phyloP scores from a whole-genome alignment of 805 yeast species.

The Candida manassasensis region DNA sequence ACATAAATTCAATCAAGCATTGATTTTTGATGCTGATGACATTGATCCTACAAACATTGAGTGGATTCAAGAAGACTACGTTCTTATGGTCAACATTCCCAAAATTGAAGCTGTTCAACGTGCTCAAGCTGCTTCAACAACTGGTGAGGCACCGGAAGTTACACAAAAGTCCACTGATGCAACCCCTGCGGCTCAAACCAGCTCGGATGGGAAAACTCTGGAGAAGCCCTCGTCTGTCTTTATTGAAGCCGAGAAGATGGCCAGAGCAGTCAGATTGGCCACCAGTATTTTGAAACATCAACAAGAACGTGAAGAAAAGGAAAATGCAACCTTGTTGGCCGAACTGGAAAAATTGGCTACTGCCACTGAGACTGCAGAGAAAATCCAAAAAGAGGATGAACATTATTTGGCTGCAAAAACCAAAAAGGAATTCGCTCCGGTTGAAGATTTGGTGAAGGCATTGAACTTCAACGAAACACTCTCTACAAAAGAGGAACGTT shows the following conservation, averaged over 20 bases:
- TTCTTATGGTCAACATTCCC: constrained; percentile 1
- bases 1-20: constrained; percentile 29
- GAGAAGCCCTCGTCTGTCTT: no score
- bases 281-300: background rate
- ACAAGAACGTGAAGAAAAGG: background rate
- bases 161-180: background rate
- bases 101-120: background rate
- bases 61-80: constrained; percentile 15
- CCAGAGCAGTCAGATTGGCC: background rate
- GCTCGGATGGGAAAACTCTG: no score
- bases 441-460: background rate
- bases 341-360: constrained; percentile 2
- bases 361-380: constrained; percentile 2
- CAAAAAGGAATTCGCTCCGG: background rate
- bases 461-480: background rate
- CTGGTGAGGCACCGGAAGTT: background rate
- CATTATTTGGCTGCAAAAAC: background rate
- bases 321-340: background rate
- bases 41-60: constrained; percentile 29
- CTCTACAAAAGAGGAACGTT: constrained; percentile 1
- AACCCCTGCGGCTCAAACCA: background rate
- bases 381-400: background rate
- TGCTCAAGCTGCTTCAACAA: background rate
- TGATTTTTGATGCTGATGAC: constrained; percentile 25
- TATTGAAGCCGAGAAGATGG: constrained; percentile 4